Percentiles rank a stretch among this genome's conserved stretches.
phyloP scores from a whole-genome alignment of 345 rosid species.

The Salix purpurea region DNA sequence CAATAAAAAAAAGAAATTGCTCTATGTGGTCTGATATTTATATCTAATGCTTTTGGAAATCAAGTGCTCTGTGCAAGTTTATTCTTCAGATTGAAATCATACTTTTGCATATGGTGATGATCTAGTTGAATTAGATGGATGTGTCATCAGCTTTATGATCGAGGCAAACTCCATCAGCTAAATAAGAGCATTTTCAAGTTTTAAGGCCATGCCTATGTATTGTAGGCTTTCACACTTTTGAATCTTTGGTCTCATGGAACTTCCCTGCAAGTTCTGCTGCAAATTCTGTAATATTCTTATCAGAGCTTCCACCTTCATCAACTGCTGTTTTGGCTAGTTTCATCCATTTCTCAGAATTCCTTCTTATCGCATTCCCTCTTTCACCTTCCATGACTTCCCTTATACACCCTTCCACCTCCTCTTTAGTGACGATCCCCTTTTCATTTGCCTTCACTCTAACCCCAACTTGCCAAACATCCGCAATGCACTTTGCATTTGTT shows the following conservation, averaged over 20 bases:
- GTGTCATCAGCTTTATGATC: no score
- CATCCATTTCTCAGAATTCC: conserved; percentile 20
- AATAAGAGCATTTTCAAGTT: no score
- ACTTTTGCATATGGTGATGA: no score
- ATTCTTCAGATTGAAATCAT: not conserved
- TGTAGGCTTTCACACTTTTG: not conserved
- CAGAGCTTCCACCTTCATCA: conserved; percentile 13
- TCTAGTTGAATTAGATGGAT: no score
- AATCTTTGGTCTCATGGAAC: not conserved
- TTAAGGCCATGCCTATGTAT: no score
- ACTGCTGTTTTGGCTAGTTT: conserved; percentile 12
- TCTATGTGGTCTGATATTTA: not conserved
- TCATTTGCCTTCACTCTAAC: conserved; percentile 5
- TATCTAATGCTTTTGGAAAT: not conserved
- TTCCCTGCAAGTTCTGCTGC: not conserved
- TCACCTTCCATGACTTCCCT: conserved; percentile 19
- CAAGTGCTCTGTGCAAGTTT: not conserved
- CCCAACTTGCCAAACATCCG: conserved; percentile 27
- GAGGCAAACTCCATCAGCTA: no score
- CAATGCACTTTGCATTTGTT: conserved; percentile 20
- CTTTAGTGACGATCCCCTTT: conserved; percentile 14
- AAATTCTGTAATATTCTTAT: conserved; percentile 2
- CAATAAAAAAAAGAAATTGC: not conserved
- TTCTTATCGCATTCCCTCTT: not conserved
- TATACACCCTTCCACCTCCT: conserved; percentile 9